Evolutionary conservation across 371 early-diverging fungal genomes (phyloP).

Genomic region (Sporodiniella umbellata): DNA sequence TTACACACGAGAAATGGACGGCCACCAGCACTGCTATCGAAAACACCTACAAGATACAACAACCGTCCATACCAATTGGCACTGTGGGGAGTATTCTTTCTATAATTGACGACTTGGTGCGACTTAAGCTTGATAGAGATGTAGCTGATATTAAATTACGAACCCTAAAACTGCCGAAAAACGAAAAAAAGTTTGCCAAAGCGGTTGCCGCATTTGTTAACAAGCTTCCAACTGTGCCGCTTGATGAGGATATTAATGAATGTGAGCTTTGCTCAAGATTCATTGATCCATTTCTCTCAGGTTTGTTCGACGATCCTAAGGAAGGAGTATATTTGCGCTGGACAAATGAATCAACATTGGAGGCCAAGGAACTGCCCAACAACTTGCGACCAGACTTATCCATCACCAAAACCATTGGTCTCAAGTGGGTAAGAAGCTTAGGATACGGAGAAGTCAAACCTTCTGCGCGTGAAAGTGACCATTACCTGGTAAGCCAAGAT

Average conservation of each 20-base stretch:
- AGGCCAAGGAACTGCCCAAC: conserved; percentile 6
- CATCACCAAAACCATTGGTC: conserved; percentile 9
- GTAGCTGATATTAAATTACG: background rate
- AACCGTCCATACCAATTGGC: conserved; percentile 1
- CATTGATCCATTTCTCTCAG: conserved; percentile 11
- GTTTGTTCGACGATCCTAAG: conserved; percentile 11
- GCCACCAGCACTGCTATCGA: conserved; percentile 1
- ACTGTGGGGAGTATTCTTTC: conserved; percentile 1
- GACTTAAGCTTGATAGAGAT: conserved; percentile 7
- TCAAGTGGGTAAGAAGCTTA: conserved; percentile 13
- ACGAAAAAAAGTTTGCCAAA: conserved; percentile 13
- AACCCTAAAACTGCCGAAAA: conserved; percentile 5
- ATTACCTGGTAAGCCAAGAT: conserved; percentile 13
- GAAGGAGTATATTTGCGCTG: conserved; percentile 14
- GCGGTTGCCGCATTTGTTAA: conserved; percentile 7
- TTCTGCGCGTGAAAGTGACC: conserved; percentile 6
- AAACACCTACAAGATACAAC: conserved; percentile 6
- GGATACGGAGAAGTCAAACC: conserved; percentile 16
- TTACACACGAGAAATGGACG: conserved; percentile 4
- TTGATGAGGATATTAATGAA: conserved; percentile 8
- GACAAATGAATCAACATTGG: conserved; percentile 10
- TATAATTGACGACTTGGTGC: conserved; percentile 4
- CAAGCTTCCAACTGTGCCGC: conserved; percentile 7
- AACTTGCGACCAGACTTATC: conserved; percentile 11
- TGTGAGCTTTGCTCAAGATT: conserved; percentile 5